These are phyloP conservation scores for Glycine latifolia DNA, from an alignment of 306 rosid species.

Conservation along the genomic window DNA sequence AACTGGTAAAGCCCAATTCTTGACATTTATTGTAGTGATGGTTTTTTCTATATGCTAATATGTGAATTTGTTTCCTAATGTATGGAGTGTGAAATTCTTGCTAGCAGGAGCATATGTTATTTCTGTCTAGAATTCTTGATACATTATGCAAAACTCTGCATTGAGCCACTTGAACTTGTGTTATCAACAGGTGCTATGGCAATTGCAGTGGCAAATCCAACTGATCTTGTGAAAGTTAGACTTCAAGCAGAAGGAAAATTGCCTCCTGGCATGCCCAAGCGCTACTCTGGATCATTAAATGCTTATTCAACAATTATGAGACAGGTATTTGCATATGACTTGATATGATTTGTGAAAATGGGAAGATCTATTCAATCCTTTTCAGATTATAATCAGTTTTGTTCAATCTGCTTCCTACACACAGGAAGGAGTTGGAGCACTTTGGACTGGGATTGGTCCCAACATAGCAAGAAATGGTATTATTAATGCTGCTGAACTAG, in stretches of 20 bases:
- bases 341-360: slow-evolving; percentile 21
- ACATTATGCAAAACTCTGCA: slow-evolving; percentile 9
- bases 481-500: slow-evolving; percentile 97
- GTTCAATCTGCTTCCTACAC: slow-evolving; percentile 30
- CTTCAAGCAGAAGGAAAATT: slow-evolving; percentile 97
- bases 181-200: slow-evolving; percentile 77
- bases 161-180: slow-evolving; percentile 9
- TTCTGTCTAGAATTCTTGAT: slow-evolving; percentile 29
- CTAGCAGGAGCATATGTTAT: slow-evolving; percentile 22
- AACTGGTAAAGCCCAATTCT: slow-evolving; percentile 68
- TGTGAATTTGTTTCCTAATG: slow-evolving; percentile 15
- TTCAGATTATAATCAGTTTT: slow-evolving; percentile 24
- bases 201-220: slow-evolving; percentile 88
- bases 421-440: slow-evolving; percentile 91
- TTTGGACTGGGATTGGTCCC: slow-evolving; percentile 98
- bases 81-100: slow-evolving; percentile 18
- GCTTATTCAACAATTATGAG: slow-evolving; percentile 91
- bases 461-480: slow-evolving; percentile 93
- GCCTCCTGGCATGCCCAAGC: slow-evolving; percentile 86
- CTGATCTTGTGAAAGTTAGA: slow-evolving; percentile 96
- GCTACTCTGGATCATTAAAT: slow-evolving; percentile 90
- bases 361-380: not conserved
- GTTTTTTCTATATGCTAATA: not conserved
- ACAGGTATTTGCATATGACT: slow-evolving; percentile 65
- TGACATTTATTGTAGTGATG: not conserved